Conservation (phyloP, 108 stramenopile genomes). For the Cyclotella kingstonii region DNA sequence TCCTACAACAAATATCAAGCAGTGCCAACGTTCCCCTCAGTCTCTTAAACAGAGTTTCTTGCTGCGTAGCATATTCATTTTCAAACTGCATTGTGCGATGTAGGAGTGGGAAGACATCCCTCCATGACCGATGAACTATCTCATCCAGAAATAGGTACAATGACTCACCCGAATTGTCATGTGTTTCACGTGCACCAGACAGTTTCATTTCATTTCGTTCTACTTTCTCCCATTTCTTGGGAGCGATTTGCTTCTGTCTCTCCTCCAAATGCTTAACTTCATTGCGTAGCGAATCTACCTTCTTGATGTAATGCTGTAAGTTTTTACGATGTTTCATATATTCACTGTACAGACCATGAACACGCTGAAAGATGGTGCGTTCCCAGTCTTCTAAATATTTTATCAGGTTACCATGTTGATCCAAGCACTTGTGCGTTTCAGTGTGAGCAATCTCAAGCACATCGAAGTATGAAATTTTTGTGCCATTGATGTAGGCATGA, state of each 20-base stretch:
- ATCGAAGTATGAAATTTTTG: slow-evolving; percentile 23
- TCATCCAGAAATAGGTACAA: slow-evolving; percentile 38
- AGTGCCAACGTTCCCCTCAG: slow-evolving; percentile 8
- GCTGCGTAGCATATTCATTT: slow-evolving; percentile 17
- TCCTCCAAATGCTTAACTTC: slow-evolving; percentile 25
- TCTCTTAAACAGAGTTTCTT: slow-evolving; percentile 20
- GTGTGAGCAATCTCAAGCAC: slow-evolving; percentile 33
- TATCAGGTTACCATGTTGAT: slow-evolving; percentile 23
- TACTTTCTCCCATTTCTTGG: slow-evolving; percentile 41
- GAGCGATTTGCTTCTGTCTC: slow-evolving; percentile 23
- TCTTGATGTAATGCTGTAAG: slow-evolving; percentile 37
- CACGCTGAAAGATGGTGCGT: slow-evolving; percentile 19
- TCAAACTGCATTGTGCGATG: slow-evolving; percentile 34
- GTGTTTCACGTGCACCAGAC: slow-evolving; percentile 29
- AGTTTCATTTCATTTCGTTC: slow-evolving; percentile 43
- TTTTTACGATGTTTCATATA: slow-evolving; percentile 34
- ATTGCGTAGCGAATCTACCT: slow-evolving; percentile 24
- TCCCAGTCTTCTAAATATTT: slow-evolving; percentile 46
- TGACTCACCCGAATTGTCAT: slow-evolving; percentile 31
- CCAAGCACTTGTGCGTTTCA: slow-evolving; percentile 17
- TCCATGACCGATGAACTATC: slow-evolving; percentile 33
- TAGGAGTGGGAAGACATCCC: slow-evolving; percentile 39
- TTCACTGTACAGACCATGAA: slow-evolving; percentile 17
- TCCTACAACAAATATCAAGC: slow-evolving; percentile 13
- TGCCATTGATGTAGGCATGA: no score